Conservation (phyloP, 768 basidiomycete species). For the Clathrus columnatus region DNA sequence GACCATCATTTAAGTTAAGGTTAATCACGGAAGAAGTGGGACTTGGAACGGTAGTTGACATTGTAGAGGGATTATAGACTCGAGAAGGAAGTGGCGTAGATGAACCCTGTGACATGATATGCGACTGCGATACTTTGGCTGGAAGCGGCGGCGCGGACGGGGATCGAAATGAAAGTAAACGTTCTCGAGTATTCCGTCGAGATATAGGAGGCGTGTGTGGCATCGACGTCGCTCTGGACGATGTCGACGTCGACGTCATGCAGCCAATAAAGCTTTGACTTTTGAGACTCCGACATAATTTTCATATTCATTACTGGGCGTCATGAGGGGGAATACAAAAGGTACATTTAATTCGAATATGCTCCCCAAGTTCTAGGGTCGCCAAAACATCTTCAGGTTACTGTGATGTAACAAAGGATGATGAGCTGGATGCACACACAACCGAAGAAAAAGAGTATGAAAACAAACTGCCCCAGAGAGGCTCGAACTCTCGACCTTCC, state of each 20-base stretch:
- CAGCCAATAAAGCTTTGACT: background rate
- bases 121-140: background rate
- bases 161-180: background rate
- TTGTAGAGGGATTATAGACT: background rate
- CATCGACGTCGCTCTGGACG: background rate
- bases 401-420: too few relatives aligned
- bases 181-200: background rate
- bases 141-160: background rate
- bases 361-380: too few relatives aligned
- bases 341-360: too few relatives aligned
- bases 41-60: slow-evolving; percentile 24
- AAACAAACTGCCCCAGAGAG: slow-evolving; percentile 5
- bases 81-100: slow-evolving; percentile 6
- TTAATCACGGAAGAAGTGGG: slow-evolving; percentile 66
- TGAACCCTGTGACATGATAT: background rate
- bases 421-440: too few relatives aligned
- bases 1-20: slow-evolving; percentile 53
- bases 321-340: too few relatives aligned
- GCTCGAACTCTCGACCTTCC: slow-evolving; percentile 10
- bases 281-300: background rate
- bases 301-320: too few relatives aligned
- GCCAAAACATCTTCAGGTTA: too few relatives aligned
- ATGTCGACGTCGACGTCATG: background rate
- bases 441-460: too few relatives aligned
- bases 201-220: background rate